Conservation (phyloP, 148 eudicot species). For the Fagopyrum tataricum region DNA sequence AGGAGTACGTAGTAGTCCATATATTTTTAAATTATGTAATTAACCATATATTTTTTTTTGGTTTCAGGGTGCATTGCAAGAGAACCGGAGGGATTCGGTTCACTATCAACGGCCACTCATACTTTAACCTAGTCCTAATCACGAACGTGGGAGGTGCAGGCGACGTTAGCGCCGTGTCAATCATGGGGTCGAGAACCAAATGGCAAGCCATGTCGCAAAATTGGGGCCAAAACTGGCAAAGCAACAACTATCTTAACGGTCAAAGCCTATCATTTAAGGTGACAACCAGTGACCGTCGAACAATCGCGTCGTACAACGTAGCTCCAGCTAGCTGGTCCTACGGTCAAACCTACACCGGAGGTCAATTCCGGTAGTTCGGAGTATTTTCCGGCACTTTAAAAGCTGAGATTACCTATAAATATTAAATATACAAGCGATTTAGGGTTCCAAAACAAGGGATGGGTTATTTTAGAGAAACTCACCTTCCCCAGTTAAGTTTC, state of each 20-base stretch:
- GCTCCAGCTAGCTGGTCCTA: slow-evolving; percentile 25
- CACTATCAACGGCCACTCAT: slow-evolving; percentile 23
- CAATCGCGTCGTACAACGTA: slow-evolving; percentile 15
- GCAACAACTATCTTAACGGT: slow-evolving; percentile 23
- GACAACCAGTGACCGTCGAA: slow-evolving; percentile 21
- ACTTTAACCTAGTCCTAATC: slow-evolving; percentile 26
- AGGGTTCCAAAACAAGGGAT: not conserved
- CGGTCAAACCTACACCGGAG: slow-evolving; percentile 22
- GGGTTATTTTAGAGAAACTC: not conserved
- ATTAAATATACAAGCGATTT: not conserved
- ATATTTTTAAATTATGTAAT: no score
- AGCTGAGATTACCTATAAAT: not conserved
- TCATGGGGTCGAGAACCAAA: slow-evolving; percentile 20
- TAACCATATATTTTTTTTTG: no score
- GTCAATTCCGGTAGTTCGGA: slow-evolving; percentile 15
- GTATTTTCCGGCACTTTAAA: not conserved
- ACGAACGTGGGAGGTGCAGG: slow-evolving; percentile 29
- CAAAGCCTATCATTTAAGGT: slow-evolving; percentile 25
- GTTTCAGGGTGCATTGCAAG: slow-evolving; percentile 20
- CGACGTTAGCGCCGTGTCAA: slow-evolving; percentile 16
- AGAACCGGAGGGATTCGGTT: not conserved
- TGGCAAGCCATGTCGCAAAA: slow-evolving; percentile 25
- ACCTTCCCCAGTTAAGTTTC: not conserved
- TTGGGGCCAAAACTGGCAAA: slow-evolving; percentile 30
- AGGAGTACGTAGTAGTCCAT: no score